Base-by-base conservation (phyloP, 2,329 filamentous ascomycete species). In the Venturia aucupariae region DNA sequence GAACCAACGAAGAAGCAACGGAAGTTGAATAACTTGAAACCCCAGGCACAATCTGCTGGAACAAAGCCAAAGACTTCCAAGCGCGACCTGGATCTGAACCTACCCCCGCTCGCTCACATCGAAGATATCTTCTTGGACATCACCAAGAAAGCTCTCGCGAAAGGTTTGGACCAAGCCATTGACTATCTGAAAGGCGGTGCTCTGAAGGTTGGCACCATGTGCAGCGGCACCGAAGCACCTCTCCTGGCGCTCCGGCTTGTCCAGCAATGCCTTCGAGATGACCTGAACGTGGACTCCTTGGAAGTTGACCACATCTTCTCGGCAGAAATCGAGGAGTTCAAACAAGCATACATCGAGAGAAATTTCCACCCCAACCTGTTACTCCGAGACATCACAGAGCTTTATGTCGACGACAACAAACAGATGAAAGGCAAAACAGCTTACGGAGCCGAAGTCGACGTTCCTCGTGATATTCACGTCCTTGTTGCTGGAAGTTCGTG, bases 141-240 rank as follows among this genome's bases (percentile, higher is more conserved):
- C 46, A 75, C 79, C 0, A 63, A 67, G 0, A 78, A 74, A 55
- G 78, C 75, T 68, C 59, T 72, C 44, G 24, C 71, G 64, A 65
- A 72, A 67, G 67, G 73, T 13, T 68, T 82, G 11, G 61, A 70
- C 38, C 64, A 76, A 61, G 72, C 77, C 1, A 51, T 80, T 0
- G 35, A 71, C 2, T 68, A 73, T 60, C 67, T 80, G 1, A 69
- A 73, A 10, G 70, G 70, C 2, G 71, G 76, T 7, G 70, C 76
- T 4, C 68, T 88, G 0, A 74, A 80, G 10, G 77, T 92, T 32
- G 88, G 82, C 0, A 93, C 90, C 0, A 84, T 92, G 78, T 92
- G 89, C 71, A 92, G 89, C 1, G 90, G 90, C 0, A 92, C 90
- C 0, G 90, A 93, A 68, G 85, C 85, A 4, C 90, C 90, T 0